These are phyloP conservation scores for Phytophthora uliginosa DNA, from an alignment of 352 stramenopile species.

Conservation along the genomic window DNA sequence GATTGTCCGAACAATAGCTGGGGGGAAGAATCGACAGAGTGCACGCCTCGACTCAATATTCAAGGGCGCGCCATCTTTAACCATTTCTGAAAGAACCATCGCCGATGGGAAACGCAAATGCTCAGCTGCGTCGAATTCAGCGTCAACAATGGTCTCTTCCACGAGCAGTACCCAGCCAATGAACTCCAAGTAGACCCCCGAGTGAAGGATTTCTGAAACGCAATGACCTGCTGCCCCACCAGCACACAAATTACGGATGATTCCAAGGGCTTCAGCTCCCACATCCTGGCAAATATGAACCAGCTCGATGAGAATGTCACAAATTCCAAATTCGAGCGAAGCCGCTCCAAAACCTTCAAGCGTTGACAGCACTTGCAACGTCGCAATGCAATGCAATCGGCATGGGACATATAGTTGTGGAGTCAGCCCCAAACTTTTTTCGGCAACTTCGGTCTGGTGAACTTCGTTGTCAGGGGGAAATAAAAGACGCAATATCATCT, in stretches of 20 bases:
- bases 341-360: constrained; percentile 62
- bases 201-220: constrained; percentile 74
- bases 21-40: constrained; percentile 80
- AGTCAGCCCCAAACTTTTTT: constrained; percentile 62
- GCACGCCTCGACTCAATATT: constrained; percentile 61
- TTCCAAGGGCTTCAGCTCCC: constrained; percentile 58
- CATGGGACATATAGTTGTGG: constrained; percentile 73
- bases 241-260: constrained; percentile 79
- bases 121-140: constrained; percentile 67
- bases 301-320: constrained; percentile 84
- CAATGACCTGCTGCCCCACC: constrained; percentile 55
- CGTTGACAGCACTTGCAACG: constrained; percentile 66
- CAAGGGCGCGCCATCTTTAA: constrained; percentile 48
- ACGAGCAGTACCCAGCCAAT: constrained; percentile 80
- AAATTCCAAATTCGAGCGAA: constrained; percentile 70
- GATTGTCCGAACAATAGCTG: constrained; percentile 67
- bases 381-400: constrained; percentile 67
- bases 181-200: constrained; percentile 81
- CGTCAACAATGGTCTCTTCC: constrained; percentile 70
- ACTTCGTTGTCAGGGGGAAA: constrained; percentile 87
- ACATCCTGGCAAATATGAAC: constrained; percentile 70
- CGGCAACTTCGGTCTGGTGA: constrained; percentile 64
- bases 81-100: constrained; percentile 75
- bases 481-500: constrained; percentile 78
- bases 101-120: constrained; percentile 66